Conservation (phyloP, 495 filamentous ascomycete genomes). For the Pyrenopolyporus hunteri region DNA sequence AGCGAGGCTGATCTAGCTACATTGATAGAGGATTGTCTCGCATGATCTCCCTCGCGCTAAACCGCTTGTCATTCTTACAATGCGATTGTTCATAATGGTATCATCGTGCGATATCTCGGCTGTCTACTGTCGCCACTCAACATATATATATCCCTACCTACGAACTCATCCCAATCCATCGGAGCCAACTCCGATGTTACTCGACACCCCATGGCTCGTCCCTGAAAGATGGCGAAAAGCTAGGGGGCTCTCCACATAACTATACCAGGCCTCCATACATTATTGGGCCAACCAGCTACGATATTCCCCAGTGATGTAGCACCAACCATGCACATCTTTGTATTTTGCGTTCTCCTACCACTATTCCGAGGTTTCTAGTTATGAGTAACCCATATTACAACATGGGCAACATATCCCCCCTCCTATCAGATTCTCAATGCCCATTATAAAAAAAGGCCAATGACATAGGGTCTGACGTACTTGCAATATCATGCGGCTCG, state of each 20-base stretch:
- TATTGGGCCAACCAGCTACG: background rate
- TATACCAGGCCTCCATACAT: background rate
- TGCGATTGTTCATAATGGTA: background rate
- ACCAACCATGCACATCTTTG: too few relatives aligned
- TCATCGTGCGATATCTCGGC: background rate
- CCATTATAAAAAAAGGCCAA: background rate
- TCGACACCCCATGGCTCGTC: too few relatives aligned
- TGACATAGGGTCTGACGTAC: background rate
- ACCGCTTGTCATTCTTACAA: background rate
- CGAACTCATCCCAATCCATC: too few relatives aligned
- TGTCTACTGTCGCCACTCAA: too few relatives aligned
- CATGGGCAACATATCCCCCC: background rate
- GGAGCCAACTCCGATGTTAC: background rate
- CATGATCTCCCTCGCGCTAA: background rate
- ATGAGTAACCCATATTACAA: background rate
- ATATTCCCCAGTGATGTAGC: background rate
- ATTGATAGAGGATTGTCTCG: background rate
- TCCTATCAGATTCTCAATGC: background rate
- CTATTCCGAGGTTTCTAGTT: background rate
- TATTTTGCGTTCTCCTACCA: background rate
- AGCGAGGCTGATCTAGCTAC: background rate
- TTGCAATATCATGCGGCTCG: background rate
- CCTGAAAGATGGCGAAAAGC: too few relatives aligned
- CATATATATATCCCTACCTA: too few relatives aligned
- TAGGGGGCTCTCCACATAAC: constrained; percentile 12